phyloP scores from a whole-genome alignment of 2,329 filamentous ascomycete genomes.

The Fusarium chlamydosporum region DNA sequence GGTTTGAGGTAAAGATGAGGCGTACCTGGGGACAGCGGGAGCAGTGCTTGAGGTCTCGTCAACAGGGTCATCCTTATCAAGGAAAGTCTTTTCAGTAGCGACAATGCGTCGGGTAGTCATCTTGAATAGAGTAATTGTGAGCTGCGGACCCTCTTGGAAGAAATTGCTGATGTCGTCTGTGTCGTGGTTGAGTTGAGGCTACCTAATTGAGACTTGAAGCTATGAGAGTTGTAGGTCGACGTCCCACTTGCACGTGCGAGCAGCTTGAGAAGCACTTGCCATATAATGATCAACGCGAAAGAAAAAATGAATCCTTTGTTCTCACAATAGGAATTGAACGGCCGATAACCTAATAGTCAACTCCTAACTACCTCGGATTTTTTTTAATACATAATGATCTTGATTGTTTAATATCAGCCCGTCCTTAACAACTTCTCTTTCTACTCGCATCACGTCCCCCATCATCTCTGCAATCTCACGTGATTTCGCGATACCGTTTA shows the following conservation, averaged over 20 bases:
- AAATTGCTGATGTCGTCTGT: slow-evolving; percentile 12
- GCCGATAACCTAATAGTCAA: background rate
- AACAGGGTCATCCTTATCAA: slow-evolving; percentile 70
- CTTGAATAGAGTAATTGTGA: slow-evolving; percentile 38
- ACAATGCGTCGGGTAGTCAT: slow-evolving; percentile 81
- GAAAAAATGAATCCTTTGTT: slow-evolving; percentile 29
- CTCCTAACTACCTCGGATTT: too few relatives aligned
- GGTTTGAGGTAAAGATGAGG: slow-evolving; percentile 40
- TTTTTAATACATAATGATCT: background rate
- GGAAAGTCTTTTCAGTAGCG: slow-evolving; percentile 74
- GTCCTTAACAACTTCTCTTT: background rate
- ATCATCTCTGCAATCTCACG: slow-evolving; percentile 36
- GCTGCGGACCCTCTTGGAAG: background rate
- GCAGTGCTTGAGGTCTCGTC: slow-evolving; percentile 77
- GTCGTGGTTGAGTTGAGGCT: slow-evolving; percentile 28
- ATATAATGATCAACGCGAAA: slow-evolving; percentile 16
- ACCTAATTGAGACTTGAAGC: slow-evolving; percentile 13
- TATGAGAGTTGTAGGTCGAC: slow-evolving; percentile 24
- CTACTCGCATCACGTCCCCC: background rate
- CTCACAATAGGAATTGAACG: background rate
- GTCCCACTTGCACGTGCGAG: slow-evolving; percentile 48
- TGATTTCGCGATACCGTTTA: slow-evolving; percentile 48
- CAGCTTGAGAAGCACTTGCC: slow-evolving; percentile 29
- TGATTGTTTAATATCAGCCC: background rate
- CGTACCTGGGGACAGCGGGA: slow-evolving; percentile 87